Conservation (phyloP, 371 early-diverging fungal genomes). For the Phascolomyces articulosus region DNA sequence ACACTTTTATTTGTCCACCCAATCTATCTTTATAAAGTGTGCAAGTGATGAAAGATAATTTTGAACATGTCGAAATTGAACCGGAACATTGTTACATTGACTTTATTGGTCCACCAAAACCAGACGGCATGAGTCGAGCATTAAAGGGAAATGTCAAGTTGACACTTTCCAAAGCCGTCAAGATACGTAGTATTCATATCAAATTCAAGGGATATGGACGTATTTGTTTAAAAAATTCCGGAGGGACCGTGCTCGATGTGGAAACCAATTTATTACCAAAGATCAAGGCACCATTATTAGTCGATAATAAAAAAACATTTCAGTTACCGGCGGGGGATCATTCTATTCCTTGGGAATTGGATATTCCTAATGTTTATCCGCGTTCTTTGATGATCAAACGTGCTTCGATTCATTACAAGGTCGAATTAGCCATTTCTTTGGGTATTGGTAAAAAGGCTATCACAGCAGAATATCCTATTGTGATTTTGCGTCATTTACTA, state of each 20-base stretch:
- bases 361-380: slow-evolving; percentile 43
- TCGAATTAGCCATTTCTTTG: slow-evolving; percentile 27
- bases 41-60: slow-evolving; percentile 40
- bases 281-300: slow-evolving; percentile 28
- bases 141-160: slow-evolving; percentile 38
- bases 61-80: slow-evolving; percentile 40
- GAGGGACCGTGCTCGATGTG: slow-evolving; percentile 15
- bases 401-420: slow-evolving; percentile 35
- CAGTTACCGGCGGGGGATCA: slow-evolving; percentile 34
- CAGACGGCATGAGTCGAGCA: slow-evolving; percentile 12
- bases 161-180: slow-evolving; percentile 31
- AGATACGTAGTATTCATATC: slow-evolving; percentile 37
- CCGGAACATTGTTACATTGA: slow-evolving; percentile 39
- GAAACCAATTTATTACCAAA: slow-evolving; percentile 32
- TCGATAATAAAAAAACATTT: slow-evolving; percentile 24
- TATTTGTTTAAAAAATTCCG: slow-evolving; percentile 16
- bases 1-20: too few relatives aligned
- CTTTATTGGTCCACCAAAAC: slow-evolving; percentile 38
- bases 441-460: slow-evolving; percentile 33
- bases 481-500: slow-evolving; percentile 32
- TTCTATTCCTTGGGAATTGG: slow-evolving; percentile 35
- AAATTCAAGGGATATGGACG: slow-evolving; percentile 50
- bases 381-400: slow-evolving; percentile 35
- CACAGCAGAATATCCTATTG: slow-evolving; percentile 42
- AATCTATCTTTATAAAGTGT: background rate